phyloP scores from a whole-genome alignment of 306 rosid species.

The Prunus kanzakura region DNA sequence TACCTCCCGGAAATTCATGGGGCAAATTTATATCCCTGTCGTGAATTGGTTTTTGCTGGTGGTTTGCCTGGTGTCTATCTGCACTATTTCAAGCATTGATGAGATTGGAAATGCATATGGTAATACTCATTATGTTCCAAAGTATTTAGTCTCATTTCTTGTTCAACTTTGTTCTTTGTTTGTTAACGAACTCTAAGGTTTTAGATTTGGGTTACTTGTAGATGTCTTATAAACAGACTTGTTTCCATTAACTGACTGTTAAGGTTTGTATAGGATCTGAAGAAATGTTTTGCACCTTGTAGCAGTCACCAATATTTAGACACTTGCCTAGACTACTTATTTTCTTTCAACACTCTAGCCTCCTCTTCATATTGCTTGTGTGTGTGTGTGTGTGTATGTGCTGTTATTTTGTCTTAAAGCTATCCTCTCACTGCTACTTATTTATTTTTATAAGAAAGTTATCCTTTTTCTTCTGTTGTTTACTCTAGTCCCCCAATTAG shows the following conservation, averaged over 20 bases:
- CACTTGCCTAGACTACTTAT: background rate
- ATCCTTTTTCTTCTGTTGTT: background rate
- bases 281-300: background rate
- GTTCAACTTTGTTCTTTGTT: background rate
- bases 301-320: background rate
- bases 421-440: too few relatives aligned
- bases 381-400: background rate
- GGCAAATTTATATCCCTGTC: slow-evolving; percentile 95
- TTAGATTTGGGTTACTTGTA: background rate
- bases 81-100: slow-evolving; percentile 73
- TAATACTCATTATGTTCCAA: slow-evolving; percentile 32
- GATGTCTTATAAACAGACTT: background rate
- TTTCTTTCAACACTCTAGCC: background rate
- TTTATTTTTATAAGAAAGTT: background rate
- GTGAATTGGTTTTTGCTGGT: slow-evolving; percentile 93
- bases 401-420: background rate
- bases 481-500: background rate
- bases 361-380: background rate
- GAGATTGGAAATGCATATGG: slow-evolving; percentile 99
- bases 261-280: background rate
- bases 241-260: background rate
- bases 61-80: slow-evolving; percentile 68
- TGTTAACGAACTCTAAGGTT: background rate
- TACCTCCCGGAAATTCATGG: slow-evolving; percentile 95
- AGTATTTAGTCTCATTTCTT: slow-evolving; percentile 16